Percentiles rank a stretch among this genome's conserved stretches.
These are phyloP conservation scores for Ceratobasidium sp. DNA, from an alignment of 1,284 basidiomycete species.

Conservation along the genomic window DNA sequence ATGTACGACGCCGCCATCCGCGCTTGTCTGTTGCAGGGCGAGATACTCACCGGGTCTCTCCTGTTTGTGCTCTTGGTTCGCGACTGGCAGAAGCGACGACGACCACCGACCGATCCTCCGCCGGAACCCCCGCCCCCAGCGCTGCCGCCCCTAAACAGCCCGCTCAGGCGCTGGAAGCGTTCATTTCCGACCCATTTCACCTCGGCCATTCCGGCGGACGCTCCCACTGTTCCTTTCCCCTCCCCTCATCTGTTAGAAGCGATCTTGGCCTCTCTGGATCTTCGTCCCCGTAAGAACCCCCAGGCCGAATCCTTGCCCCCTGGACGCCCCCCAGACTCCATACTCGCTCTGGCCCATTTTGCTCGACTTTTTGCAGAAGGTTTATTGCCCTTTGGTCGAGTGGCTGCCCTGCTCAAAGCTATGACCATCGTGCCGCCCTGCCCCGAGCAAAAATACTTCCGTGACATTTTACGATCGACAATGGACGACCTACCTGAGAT, in stretches of 20 bases:
- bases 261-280: constrained; percentile 27
- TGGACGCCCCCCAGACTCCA: constrained; percentile 30
- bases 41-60: constrained; percentile 75
- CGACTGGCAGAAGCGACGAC: constrained; percentile 65
- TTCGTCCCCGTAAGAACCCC: constrained; percentile 18
- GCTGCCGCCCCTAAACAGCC: constrained; percentile 5
- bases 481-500: constrained; percentile 55
- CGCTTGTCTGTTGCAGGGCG: constrained; percentile 75
- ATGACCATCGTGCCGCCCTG: constrained; percentile 8
- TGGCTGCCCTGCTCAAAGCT: constrained; percentile 27
- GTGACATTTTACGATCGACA: constrained; percentile 2
- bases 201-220: constrained; percentile 18
- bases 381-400: constrained; percentile 27
- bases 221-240: constrained; percentile 29
- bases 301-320: constrained; percentile 30
- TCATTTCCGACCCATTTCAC: constrained; percentile 25
- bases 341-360: constrained; percentile 28
- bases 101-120: constrained; percentile 29
- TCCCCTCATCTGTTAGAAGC: constrained; percentile 28
- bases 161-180: constrained; percentile 10
- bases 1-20: constrained; percentile 71
- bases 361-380: constrained; percentile 33
- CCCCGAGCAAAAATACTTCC: constrained; percentile 22
- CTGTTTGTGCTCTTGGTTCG: constrained; percentile 72
- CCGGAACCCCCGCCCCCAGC: not conserved